These are phyloP conservation scores for Lipomyces kockii DNA, from an alignment of 805 yeast genomes.

Conservation along the genomic window DNA sequence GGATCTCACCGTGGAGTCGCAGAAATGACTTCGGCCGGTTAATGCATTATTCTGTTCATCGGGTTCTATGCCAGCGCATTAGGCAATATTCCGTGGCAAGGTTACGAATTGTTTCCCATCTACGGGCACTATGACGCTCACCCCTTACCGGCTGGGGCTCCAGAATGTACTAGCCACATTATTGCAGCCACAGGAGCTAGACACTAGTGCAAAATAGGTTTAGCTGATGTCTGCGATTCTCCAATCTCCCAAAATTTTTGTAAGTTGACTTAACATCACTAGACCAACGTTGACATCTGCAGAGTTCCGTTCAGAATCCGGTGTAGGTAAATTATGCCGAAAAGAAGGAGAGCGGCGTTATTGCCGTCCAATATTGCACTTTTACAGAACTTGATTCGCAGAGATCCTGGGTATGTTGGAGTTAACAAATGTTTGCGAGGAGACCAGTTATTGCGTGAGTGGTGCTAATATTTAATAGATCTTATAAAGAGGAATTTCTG, in stretches of 20 bases:
- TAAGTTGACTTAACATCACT: background rate
- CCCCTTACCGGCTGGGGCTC: too few species aligned
- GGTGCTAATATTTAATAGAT: constrained; percentile 42
- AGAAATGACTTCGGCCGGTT: too few species aligned
- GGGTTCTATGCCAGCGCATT: too few species aligned
- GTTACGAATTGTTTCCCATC: too few species aligned
- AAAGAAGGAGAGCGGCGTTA: constrained; percentile 87
- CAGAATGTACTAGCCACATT: background rate
- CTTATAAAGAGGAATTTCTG: constrained; percentile 90
- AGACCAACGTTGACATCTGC: background rate
- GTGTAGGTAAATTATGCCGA: constrained; percentile 62
- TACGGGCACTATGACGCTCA: too few species aligned
- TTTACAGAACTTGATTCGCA: constrained; percentile 86
- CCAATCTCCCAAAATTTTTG: background rate
- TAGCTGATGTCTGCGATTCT: background rate
- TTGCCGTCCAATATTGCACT: constrained; percentile 90
- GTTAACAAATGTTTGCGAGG: background rate
- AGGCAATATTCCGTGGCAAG: too few species aligned
- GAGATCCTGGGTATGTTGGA: constrained; percentile 72
- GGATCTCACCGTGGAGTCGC: too few species aligned
- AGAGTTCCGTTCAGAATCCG: background rate
- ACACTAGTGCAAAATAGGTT: background rate
- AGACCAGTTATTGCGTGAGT: background rate
- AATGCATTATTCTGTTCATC: too few species aligned
- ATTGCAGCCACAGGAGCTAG: background rate